Base-by-base conservation (phyloP, 805 yeast species). In the Schwanniomyces pseudopolymorphus region DNA sequence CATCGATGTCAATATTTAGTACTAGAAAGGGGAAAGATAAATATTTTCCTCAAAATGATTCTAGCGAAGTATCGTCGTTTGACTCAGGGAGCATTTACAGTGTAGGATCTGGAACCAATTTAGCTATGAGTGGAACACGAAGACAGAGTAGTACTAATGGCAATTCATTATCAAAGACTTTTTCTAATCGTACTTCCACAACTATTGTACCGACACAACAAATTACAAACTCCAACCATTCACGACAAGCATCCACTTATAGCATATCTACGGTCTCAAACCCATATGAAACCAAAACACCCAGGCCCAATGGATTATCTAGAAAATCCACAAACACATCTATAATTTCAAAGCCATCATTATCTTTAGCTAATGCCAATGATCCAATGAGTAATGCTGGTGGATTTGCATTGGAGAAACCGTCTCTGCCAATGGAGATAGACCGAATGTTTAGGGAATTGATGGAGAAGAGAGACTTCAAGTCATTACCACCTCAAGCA, bases 391-490 rank as follows among this genome's bases (percentile, higher is more conserved):
- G 52, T 10, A 46, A 58, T 24, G 48, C 48, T 31, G 54, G 47
- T n/a, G 64, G 63, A 10, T 64, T 66, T 50, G 43, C 42, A 10
- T 63, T 87, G 41, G 91, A 87, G 44, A 84, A 79, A 57, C 96
- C 97, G 0, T 64, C 69, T 6, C 81, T 85, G 53, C 80, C 76
- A 9, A 69, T 73, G 51, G 89, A 83, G 51, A 80, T 91, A 16
- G 92, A 89, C 55, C 71, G 76, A 47, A 72, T 87, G 80, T 90
- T 89, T 61, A 77, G 81, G 44, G 90, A 85, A 48, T 78, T 91
- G 50, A 86, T 91, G 92, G 84, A 80, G 43, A 82, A 83, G 55
- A 80, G 97, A 57, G 95, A 91, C 61, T 86, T 89, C 66, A 81
- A 73, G 42, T 72, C 78, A 31, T 69, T 86, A 26, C 88, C 96